Evolutionary conservation across 176 grass and related monocot genomes (phyloP).

Genomic region (Pharus latifolius): DNA sequence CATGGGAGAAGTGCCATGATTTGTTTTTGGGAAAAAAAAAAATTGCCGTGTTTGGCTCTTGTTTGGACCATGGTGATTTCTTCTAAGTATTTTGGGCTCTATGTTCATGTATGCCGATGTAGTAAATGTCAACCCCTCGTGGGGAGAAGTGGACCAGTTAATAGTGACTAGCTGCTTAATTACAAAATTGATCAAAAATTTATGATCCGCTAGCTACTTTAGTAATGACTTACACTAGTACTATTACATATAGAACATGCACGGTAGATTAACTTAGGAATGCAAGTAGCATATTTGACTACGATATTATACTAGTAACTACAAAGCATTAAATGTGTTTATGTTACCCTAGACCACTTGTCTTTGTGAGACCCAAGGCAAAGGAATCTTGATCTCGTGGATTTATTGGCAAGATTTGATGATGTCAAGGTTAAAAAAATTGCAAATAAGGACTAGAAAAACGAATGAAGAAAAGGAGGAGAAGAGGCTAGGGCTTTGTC

Average conservation of each 20-base stretch:
- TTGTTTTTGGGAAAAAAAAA: too few species aligned
- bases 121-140: neutral
- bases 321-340: conserved; percentile 12
- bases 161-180: too few species aligned
- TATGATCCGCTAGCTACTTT: too few species aligned
- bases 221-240: neutral
- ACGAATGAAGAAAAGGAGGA: neutral
- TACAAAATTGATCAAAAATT: too few species aligned
- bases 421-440: too few species aligned
- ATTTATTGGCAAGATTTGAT: conserved; percentile 1
- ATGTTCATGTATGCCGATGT: neutral
- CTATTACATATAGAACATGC: neutral
- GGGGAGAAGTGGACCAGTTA: neutral
- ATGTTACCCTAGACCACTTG: conserved; percentile 11
- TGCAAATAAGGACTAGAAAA: neutral
- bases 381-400: conserved; percentile 31
- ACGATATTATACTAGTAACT: neutral
- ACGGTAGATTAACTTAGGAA: neutral
- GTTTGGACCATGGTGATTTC: neutral
- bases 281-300: conserved; percentile 12
- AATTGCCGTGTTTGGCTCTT: neutral
- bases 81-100: neutral
- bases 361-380: conserved; percentile 1
- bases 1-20: too few species aligned
- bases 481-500: conserved; percentile 6